phyloP scores from a whole-genome alignment of 257 asterid genomes.

The Pogostemon cablin region DNA sequence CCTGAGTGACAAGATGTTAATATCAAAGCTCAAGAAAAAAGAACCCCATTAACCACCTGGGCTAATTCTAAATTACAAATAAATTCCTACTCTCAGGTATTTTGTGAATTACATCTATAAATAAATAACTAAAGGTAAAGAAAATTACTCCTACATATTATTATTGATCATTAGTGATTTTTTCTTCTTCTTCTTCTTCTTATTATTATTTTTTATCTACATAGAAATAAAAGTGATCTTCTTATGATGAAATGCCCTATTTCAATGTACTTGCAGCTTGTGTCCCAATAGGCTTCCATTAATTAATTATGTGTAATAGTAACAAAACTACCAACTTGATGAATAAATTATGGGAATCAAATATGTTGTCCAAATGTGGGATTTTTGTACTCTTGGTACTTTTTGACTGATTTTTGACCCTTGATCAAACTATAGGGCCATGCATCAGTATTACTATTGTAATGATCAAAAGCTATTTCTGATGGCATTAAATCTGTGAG shows the following conservation, averaged over 20 bases:
- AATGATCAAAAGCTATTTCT: neutral
- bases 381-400: conserved; percentile 8
- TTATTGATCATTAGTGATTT: too few relatives aligned
- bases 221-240: neutral
- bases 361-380: conserved; percentile 25
- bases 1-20: too few relatives aligned
- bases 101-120: too few relatives aligned
- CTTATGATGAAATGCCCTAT: conserved; percentile 19
- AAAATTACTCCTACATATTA: too few relatives aligned
- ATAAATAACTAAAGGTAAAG: too few relatives aligned
- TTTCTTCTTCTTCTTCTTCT: too few relatives aligned
- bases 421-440: conserved; percentile 15
- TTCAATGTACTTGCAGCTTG: conserved; percentile 21
- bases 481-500: neutral
- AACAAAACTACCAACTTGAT: conserved; percentile 47
- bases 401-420: conserved; percentile 11
- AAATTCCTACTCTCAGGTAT: too few relatives aligned
- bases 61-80: too few relatives aligned
- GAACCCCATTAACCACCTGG: too few relatives aligned
- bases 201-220: too few relatives aligned
- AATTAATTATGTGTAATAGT: conserved; percentile 16
- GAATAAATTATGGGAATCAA: conserved; percentile 24
- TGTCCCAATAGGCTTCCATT: neutral
- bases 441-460: too few relatives aligned
- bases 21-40: too few relatives aligned